A percentile compares a stretch with the other conserved stretches of the same genome.
phyloP scores from a whole-genome alignment of 140 eudicot species.

The Cichorium intybus region DNA sequence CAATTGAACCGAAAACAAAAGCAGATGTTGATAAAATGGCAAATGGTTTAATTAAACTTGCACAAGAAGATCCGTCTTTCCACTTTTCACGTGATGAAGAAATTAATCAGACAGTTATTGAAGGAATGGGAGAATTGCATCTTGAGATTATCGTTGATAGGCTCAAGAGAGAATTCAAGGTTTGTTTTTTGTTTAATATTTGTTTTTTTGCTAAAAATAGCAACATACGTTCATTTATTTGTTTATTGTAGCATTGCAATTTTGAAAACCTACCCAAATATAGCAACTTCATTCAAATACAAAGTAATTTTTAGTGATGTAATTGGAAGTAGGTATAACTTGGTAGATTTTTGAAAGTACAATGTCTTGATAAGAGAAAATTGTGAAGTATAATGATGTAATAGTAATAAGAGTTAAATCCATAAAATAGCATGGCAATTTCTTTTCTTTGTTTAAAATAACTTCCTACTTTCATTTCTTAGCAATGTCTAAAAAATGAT shows the following conservation, averaged over 20 bases:
- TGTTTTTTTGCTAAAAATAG: neutral
- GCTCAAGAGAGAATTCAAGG: constrained; percentile 94
- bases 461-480: too few species aligned
- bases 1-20: constrained; percentile 95
- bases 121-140: constrained; percentile 99
- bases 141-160: constrained; percentile 97
- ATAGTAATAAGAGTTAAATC: too few species aligned
- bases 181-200: constrained; percentile 21
- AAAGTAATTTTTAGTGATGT: too few species aligned
- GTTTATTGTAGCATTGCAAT: neutral
- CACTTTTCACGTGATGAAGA: constrained; percentile 98
- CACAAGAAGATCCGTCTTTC: constrained; percentile 99
- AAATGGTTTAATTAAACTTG: constrained; percentile 75
- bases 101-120: constrained; percentile 86
- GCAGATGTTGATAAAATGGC: constrained; percentile 97
- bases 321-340: neutral
- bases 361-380: too few species aligned
- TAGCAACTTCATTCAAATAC: neutral
- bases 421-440: too few species aligned
- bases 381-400: too few species aligned
- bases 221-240: neutral
- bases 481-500: too few species aligned
- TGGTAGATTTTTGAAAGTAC: neutral
- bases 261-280: neutral
- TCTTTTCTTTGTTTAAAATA: too few species aligned